Percentiles rank a stretch among this genome's conserved stretches.
Evolutionary conservation across 225 moss, liverwort and hornwort genomes (phyloP).

Genomic region (Pleurozium schreberi): DNA sequence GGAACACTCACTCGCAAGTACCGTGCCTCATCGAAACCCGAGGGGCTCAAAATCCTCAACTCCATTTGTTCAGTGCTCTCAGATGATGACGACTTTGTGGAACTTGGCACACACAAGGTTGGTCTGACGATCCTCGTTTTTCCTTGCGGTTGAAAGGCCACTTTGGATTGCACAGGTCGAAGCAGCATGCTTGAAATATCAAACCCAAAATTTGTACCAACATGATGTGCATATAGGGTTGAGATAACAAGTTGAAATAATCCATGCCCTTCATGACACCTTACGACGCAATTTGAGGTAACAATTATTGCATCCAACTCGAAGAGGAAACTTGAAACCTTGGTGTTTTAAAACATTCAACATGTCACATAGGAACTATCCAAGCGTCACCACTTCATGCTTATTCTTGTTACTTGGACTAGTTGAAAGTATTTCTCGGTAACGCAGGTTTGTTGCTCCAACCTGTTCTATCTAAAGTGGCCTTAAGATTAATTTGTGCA

Average conservation of each 20-base stretch:
- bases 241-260: background rate
- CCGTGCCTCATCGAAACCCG: constrained; percentile 71
- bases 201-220: background rate
- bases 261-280: background rate
- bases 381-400: background rate
- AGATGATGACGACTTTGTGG: constrained; percentile 88
- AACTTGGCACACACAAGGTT: constrained; percentile 88
- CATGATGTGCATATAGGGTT: background rate
- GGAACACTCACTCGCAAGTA: constrained; percentile 82
- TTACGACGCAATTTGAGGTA: background rate
- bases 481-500: background rate
- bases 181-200: background rate
- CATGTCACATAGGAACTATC: background rate
- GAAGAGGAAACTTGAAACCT: background rate
- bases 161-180: background rate
- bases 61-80: constrained; percentile 73
- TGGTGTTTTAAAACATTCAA: background rate
- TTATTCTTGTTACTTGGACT: background rate
- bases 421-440: background rate
- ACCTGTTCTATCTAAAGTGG: background rate
- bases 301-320: background rate
- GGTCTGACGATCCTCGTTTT: background rate
- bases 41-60: constrained; percentile 67
- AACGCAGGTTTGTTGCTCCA: background rate
- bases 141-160: background rate